Conservation (phyloP, 805 yeast species). For the Cyberlindnera americana region DNA sequence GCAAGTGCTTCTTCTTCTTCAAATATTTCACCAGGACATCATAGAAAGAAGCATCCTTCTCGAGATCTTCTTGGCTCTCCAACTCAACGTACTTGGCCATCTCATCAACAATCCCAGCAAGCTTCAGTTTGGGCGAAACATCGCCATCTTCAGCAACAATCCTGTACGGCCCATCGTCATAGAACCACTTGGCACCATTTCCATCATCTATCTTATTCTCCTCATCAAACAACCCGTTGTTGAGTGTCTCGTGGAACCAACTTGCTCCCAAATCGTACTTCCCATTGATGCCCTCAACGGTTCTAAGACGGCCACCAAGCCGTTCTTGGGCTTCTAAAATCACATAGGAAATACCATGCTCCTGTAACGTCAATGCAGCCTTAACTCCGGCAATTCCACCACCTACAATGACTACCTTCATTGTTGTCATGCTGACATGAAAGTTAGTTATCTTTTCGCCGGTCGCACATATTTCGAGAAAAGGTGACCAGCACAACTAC, state of each 20-base stretch:
- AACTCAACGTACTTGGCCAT: constrained; percentile 56
- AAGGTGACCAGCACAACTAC: too few species aligned
- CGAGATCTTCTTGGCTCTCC: constrained; percentile 47
- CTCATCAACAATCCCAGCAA: constrained; percentile 50
- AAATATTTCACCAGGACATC: constrained; percentile 48
- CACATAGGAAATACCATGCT: constrained; percentile 42
- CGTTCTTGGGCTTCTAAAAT: constrained; percentile 66
- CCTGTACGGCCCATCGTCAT: constrained; percentile 42
- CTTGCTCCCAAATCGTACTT: constrained; percentile 81
- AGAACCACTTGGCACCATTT: constrained; percentile 30
- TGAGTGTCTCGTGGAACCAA: constrained; percentile 85
- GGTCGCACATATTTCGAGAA: too few species aligned
- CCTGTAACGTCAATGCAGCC: constrained; percentile 54
- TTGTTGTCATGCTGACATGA: background rate
- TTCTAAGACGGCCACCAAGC: constrained; percentile 64
- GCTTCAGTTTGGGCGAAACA: constrained; percentile 27
- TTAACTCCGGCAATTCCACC: constrained; percentile 78
- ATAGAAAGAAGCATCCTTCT: constrained; percentile 49
- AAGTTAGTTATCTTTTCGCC: too few species aligned
- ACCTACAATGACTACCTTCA: constrained; percentile 60
- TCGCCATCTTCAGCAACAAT: constrained; percentile 34
- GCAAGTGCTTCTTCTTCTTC: constrained; percentile 38
- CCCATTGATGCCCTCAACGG: constrained; percentile 33
- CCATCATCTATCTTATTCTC: constrained; percentile 24
- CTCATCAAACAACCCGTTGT: constrained; percentile 59